Evolutionary conservation across 176 grass and related monocot genomes (phyloP).

Genomic region (Cenchrus americanus): DNA sequence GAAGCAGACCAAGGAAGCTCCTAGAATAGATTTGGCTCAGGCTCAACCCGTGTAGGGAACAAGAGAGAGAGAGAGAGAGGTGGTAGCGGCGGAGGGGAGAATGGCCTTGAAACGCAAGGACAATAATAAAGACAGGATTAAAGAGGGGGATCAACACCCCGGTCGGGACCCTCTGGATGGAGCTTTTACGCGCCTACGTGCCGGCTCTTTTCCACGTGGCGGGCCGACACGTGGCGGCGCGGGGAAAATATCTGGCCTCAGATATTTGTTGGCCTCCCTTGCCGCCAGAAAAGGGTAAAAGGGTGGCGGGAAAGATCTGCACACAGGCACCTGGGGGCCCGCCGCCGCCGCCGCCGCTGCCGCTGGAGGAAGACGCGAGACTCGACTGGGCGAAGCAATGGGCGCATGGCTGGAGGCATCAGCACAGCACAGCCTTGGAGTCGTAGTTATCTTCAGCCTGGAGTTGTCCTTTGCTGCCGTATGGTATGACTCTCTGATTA

Average conservation of each 20-base stretch:
- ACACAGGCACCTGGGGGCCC: background rate
- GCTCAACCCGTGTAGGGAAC: background rate
- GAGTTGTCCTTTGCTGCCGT: slow-evolving; percentile 16
- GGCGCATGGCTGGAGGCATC: background rate
- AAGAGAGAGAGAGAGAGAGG: background rate
- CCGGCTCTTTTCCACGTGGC: slow-evolving; percentile 59
- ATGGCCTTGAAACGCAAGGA: background rate
- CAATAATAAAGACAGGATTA: background rate
- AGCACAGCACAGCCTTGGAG: background rate
- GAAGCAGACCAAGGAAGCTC: background rate
- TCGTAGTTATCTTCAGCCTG: background rate
- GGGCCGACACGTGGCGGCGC: slow-evolving; percentile 36
- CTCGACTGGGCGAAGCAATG: background rate
- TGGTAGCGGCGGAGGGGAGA: slow-evolving; percentile 20
- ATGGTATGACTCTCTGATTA: background rate
- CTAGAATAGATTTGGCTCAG: slow-evolving; percentile 26
- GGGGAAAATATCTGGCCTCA: slow-evolving; percentile 49
- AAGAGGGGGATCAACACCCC: background rate
- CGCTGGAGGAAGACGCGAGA: background rate
- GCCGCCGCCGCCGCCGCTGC: background rate
- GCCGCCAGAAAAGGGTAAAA: background rate
- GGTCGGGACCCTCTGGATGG: background rate
- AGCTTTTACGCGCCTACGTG: slow-evolving; percentile 55
- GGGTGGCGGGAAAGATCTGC: slow-evolving; percentile 45
- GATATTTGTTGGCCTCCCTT: slow-evolving; percentile 50